Percentiles rank a stretch among this genome's conserved stretches.
Evolutionary conservation across 352 stramenopile species (phyloP).

Genomic region (Sclerospora graminicola): DNA sequence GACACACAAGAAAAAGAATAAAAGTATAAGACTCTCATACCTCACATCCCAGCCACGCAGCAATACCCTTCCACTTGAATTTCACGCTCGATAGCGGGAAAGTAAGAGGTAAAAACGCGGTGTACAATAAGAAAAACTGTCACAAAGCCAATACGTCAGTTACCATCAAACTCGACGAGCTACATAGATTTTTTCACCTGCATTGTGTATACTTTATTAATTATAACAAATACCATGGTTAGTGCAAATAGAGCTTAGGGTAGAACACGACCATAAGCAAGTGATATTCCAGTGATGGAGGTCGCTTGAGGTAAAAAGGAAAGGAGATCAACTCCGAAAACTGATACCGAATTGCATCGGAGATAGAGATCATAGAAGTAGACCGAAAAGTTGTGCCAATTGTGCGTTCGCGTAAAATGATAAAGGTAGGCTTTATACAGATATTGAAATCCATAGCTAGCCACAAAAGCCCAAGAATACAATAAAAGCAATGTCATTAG

Average conservation of each 20-base stretch:
- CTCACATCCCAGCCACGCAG: slow-evolving; percentile 65
- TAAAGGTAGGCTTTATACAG: slow-evolving; percentile 97
- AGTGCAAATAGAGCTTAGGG: slow-evolving; percentile 92
- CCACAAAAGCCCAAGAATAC: not conserved
- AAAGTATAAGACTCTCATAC: slow-evolving; percentile 14
- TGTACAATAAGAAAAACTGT: slow-evolving; percentile 99
- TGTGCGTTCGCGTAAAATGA: slow-evolving; percentile 96
- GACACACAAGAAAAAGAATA: slow-evolving; percentile 38
- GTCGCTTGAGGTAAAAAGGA: slow-evolving; percentile 80
- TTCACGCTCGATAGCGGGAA: slow-evolving; percentile 56
- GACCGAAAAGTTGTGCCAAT: slow-evolving; percentile 99
- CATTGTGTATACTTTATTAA: slow-evolving; percentile 92
- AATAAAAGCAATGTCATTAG: not conserved
- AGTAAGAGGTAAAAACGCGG: slow-evolving; percentile 84
- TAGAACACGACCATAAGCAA: slow-evolving; percentile 76
- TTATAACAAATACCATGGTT: slow-evolving; percentile 98
- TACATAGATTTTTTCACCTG: slow-evolving; percentile 43
- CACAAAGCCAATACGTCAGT: slow-evolving; percentile 13
- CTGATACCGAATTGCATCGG: slow-evolving; percentile 71
- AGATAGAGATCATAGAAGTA: slow-evolving; percentile 99
- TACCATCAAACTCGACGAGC: not conserved
- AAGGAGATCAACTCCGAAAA: slow-evolving; percentile 63
- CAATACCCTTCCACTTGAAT: slow-evolving; percentile 59
- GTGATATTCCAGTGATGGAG: slow-evolving; percentile 64
- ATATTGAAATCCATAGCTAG: slow-evolving; percentile 87